These are phyloP conservation scores for Spiraea crenata DNA, from an alignment of 331 rosid species.

Conservation along the genomic window DNA sequence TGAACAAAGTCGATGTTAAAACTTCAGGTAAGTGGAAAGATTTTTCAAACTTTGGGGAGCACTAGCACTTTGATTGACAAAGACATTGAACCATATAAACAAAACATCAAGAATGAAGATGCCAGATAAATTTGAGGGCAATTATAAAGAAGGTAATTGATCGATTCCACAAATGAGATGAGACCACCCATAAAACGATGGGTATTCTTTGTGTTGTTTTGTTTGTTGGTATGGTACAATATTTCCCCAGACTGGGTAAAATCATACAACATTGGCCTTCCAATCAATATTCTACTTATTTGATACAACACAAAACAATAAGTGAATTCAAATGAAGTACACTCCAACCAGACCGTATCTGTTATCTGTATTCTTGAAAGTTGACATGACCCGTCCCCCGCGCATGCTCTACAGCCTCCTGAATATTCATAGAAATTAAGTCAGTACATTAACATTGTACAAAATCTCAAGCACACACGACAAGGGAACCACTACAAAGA, in stretches of 20 bases:
- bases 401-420: conserved; percentile 96
- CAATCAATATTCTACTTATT: background rate
- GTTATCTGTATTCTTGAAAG: conserved; percentile 88
- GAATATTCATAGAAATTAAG: conserved; percentile 25
- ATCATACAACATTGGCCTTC: background rate
- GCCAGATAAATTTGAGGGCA: background rate
- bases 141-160: background rate
- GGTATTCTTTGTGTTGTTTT: conserved; percentile 3
- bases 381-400: conserved; percentile 86
- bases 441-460: background rate
- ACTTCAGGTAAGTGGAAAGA: too few relatives aligned
- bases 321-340: conserved; percentile 4
- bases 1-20: too few relatives aligned
- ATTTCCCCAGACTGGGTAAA: background rate
- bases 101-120: background rate
- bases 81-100: too few relatives aligned
- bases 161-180: background rate
- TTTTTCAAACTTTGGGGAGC: too few relatives aligned
- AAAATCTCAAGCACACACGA: conserved; percentile 2
- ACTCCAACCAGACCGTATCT: conserved; percentile 10
- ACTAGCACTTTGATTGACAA: too few relatives aligned
- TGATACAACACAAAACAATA: background rate
- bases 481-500: background rate
- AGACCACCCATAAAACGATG: conserved; percentile 9
- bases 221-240: background rate